Base-by-base conservation (phyloP, 2,329 filamentous ascomycete species). In the Xenoacremonium recifei region DNA sequence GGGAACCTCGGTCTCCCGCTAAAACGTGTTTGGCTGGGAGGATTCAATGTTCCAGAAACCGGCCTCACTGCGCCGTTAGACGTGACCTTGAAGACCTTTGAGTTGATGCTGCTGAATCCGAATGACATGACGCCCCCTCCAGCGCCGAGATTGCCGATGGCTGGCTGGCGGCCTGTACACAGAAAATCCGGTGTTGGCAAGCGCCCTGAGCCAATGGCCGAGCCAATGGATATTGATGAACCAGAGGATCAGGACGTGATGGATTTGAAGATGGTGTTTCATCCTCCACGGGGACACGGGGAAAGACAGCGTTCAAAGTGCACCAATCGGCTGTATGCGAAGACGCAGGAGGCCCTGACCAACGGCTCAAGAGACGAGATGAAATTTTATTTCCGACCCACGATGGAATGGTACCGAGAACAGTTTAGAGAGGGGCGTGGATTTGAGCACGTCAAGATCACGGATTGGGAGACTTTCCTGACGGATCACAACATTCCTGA, bases 361-460 rank as follows among this genome's bases (percentile, higher is more conserved):
- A 15, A 20, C 35, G 10, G 30, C 21, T 19, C 25, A 32, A 11
- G 12, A 25, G 39, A 37, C 13, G 33, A 49, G 25, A 47, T 47
- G 5, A 38, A 54, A 19, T 78, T 69, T 50, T 54, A 53, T 13
- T 80, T 73, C 49, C 56, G 54, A 31, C 68, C 73, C 7, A 81
- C 78, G 2, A 45, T 63, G 45, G 60, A 71, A 4, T 82, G 79
- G 79, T 82, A 81, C 48, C 50, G 51, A 4, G 62, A 70, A 27
- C 72, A 77, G 47, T 50, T 63, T 18, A 54, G 56, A 1, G 73
- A 76, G 51, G 74, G 73, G 3, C 66, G 76, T 16, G 70, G 67
- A 1, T 77, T 66, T 40, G 70, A 71, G 38, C 76, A 80, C 46
- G 61, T 82, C 4, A 53, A 59, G 4, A 69, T 81, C 5, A 60